Conservation (phyloP, 1,284 basidiomycete genomes). For the Cryptococcus floricola region DNA sequence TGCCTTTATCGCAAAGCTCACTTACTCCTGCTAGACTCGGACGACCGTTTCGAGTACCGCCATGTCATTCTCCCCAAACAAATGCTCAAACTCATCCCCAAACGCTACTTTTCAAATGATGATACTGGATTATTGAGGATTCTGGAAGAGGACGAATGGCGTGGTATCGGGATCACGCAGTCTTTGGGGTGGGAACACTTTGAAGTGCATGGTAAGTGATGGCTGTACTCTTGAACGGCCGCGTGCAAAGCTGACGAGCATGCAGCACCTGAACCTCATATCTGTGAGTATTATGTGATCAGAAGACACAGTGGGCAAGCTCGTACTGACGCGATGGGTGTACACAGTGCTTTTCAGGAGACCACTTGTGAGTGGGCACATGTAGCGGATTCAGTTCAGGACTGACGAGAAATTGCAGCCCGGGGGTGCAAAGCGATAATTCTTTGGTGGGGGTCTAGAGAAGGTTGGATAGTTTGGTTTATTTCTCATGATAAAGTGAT, state of each 20-base stretch:
- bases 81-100: slow-evolving; percentile 80
- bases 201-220: slow-evolving; percentile 79
- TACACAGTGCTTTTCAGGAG: slow-evolving; percentile 52
- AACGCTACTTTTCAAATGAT: slow-evolving; percentile 63
- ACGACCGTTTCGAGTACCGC: slow-evolving; percentile 63
- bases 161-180: slow-evolving; percentile 92
- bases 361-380: slow-evolving; percentile 44
- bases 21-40: slow-evolving; percentile 45
- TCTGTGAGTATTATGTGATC: slow-evolving; percentile 26
- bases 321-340: slow-evolving; percentile 2
- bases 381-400: too few species aligned
- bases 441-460: too few species aligned
- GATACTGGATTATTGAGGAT: slow-evolving; percentile 76
- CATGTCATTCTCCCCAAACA: slow-evolving; percentile 89
- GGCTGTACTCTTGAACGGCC: not conserved
- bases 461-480: too few species aligned
- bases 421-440: too few species aligned
- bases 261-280: slow-evolving; percentile 43
- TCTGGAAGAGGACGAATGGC: slow-evolving; percentile 82
- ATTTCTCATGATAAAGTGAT: too few species aligned
- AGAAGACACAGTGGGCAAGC: not conserved
- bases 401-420: too few species aligned
- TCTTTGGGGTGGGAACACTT: slow-evolving; percentile 97
- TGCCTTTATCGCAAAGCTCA: not conserved
- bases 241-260: slow-evolving; percentile 2